A percentile compares a stretch with the other conserved stretches of the same genome.
Evolutionary conservation across 768 basidiomycete species (phyloP).

Genomic region (Mycena belliarum): DNA sequence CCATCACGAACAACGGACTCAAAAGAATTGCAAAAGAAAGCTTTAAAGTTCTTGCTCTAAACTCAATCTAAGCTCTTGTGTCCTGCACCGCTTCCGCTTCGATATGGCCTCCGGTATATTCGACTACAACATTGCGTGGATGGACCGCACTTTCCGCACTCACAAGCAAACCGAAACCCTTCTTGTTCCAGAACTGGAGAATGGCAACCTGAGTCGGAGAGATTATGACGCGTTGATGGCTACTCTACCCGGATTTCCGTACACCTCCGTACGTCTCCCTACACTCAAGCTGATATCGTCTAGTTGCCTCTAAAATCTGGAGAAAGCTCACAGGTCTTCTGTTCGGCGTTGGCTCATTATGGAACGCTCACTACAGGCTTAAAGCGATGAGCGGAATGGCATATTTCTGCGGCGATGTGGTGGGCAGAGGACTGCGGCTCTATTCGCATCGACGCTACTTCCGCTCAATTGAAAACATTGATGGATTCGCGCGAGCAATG

Average conservation of each 20-base stretch:
- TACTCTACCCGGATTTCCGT: background rate
- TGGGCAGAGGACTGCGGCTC: background rate
- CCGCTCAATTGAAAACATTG: slow-evolving; percentile 6
- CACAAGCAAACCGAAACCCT: slow-evolving; percentile 4
- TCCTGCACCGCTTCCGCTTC: too few relatives aligned
- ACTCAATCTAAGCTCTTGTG: too few relatives aligned
- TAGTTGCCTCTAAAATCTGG: background rate
- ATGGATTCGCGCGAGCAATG: slow-evolving; percentile 20
- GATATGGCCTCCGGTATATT: background rate
- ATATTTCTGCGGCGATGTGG: background rate
- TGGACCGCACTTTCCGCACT: slow-evolving; percentile 9
- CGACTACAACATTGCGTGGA: slow-evolving; percentile 10
- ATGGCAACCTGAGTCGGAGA: slow-evolving; percentile 6
- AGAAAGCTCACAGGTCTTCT: background rate
- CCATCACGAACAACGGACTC: too few relatives aligned
- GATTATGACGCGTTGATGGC: slow-evolving; percentile 14
- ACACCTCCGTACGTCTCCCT: slow-evolving; percentile 3
- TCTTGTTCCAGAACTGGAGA: slow-evolving; percentile 14
- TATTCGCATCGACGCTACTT: background rate
- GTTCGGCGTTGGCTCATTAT: too few relatives aligned
- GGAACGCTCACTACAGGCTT: too few relatives aligned
- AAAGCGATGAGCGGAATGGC: too few relatives aligned
- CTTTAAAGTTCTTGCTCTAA: too few relatives aligned
- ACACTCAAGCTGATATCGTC: too few relatives aligned
- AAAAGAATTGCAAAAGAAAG: too few relatives aligned